Percentiles rank a stretch among this genome's conserved stretches.
Conservation (phyloP, 805 yeast species). For the Suhomyces sp. region DNA sequence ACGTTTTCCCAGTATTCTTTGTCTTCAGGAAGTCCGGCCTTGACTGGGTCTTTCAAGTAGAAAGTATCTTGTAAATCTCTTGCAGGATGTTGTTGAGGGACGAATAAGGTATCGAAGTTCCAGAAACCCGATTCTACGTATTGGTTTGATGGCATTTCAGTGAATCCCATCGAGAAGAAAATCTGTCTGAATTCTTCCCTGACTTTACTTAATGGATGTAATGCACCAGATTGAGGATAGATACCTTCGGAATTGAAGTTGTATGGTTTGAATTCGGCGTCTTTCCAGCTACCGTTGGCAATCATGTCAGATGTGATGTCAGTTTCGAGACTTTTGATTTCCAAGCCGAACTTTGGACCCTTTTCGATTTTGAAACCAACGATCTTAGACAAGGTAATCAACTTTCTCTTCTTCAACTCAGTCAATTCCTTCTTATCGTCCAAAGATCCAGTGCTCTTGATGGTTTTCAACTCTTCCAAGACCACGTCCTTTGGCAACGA, state of each 20-base stretch:
- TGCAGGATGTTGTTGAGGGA: slow-evolving; percentile 99
- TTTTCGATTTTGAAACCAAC: slow-evolving; percentile 74
- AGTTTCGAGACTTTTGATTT: slow-evolving; percentile 79
- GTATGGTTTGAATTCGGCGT: slow-evolving; percentile 85
- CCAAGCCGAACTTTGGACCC: slow-evolving; percentile 80
- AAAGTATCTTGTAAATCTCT: slow-evolving; percentile 98
- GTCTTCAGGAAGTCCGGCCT: slow-evolving; percentile 82
- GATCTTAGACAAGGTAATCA: slow-evolving; percentile 65
- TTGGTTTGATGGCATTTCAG: slow-evolving; percentile 98
- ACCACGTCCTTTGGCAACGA: slow-evolving; percentile 64
- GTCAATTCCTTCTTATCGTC: slow-evolving; percentile 61
- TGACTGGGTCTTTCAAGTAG: slow-evolving; percentile 88
- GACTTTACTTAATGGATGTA: slow-evolving; percentile 95
- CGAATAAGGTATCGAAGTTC: slow-evolving; percentile 95
- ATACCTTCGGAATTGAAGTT: slow-evolving; percentile 96
- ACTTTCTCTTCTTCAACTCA: slow-evolving; percentile 93
- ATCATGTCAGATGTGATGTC: slow-evolving; percentile 95
- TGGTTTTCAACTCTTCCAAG: slow-evolving; percentile 57
- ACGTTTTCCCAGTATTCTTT: slow-evolving; percentile 72
- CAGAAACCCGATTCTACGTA: slow-evolving; percentile 98
- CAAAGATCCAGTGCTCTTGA: slow-evolving; percentile 54
- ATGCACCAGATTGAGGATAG: slow-evolving; percentile 81
- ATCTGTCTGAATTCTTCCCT: slow-evolving; percentile 97
- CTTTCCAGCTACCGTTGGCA: slow-evolving; percentile 75
- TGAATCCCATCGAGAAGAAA: slow-evolving; percentile 96